Conservation (phyloP, 495 filamentous ascomycete species). For the Xanthoparmelia taractica region DNA sequence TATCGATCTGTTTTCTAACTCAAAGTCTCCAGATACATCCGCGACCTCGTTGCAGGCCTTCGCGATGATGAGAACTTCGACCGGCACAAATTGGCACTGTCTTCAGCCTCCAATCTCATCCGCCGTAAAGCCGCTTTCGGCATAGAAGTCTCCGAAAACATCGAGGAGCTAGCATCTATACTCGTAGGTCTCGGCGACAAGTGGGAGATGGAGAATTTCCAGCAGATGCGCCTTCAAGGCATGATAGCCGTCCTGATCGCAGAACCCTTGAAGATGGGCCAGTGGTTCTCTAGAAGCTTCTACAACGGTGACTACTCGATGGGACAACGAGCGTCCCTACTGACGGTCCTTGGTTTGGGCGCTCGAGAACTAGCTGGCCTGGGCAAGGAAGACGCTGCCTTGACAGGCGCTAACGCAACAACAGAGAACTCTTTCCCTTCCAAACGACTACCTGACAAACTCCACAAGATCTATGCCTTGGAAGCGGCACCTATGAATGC, state of each 20-base stretch:
- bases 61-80: conserved; percentile 78
- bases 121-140: conserved; percentile 83
- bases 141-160: conserved; percentile 76
- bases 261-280: conserved; percentile 67
- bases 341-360: conserved; percentile 72
- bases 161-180: conserved; percentile 67
- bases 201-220: conserved; percentile 65
- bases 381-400: conserved; percentile 51
- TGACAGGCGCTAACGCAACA: conserved; percentile 33
- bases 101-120: conserved; percentile 69
- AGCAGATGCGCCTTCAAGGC: conserved; percentile 67
- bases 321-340: conserved; percentile 68
- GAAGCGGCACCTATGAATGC: conserved; percentile 45
- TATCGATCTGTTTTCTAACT: conserved; percentile 5
- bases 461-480: conserved; percentile 44
- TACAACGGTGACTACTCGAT: conserved; percentile 90
- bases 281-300: conserved; percentile 75
- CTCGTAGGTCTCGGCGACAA: conserved; percentile 77
- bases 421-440: conserved; percentile 58
- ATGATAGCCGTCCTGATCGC: conserved; percentile 78
- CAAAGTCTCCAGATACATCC: conserved; percentile 56
- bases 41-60: conserved; percentile 72
- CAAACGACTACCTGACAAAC: conserved; percentile 54
- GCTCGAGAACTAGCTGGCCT: conserved; percentile 85
- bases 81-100: conserved; percentile 68